phyloP scores from a whole-genome alignment of 164 flowering plant genomes.

The Akebia trifoliata region DNA sequence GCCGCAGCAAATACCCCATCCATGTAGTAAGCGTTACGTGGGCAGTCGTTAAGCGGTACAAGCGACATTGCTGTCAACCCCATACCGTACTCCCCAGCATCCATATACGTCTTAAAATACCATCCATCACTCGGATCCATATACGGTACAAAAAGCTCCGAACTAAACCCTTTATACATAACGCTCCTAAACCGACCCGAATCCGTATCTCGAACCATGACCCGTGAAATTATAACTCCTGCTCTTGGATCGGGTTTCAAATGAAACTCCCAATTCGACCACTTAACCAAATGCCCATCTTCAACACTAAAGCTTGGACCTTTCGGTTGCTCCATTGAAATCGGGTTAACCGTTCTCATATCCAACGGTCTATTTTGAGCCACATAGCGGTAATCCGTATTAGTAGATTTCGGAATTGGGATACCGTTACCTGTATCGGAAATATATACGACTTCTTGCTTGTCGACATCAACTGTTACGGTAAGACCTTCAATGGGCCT shows the following conservation, averaged over 20 bases:
- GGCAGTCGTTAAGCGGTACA: constrained; percentile 67
- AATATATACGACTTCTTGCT: constrained; percentile 28
- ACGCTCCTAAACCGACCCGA: constrained; percentile 47
- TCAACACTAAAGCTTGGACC: constrained; percentile 52
- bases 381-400: constrained; percentile 41
- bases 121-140: constrained; percentile 63
- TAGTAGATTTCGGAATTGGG: constrained; percentile 38
- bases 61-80: constrained; percentile 45
- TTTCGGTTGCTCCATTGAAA: constrained; percentile 57
- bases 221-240: constrained; percentile 56
- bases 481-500: constrained; percentile 67
- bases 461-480: constrained; percentile 46
- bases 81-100: constrained; percentile 73
- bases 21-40: constrained; percentile 50
- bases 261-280: constrained; percentile 81
- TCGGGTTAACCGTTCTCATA: constrained; percentile 38
- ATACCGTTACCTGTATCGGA: constrained; percentile 30
- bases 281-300: constrained; percentile 43
- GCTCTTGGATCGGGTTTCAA: constrained; percentile 52
- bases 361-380: constrained; percentile 9
- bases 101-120: constrained; percentile 70
- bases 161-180: constrained; percentile 61
- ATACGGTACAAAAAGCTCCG: constrained; percentile 74
- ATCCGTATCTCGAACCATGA: constrained; percentile 47
- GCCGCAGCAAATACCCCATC: constrained; percentile 44